Conservation (phyloP, 1,284 basidiomycete species). For the Entoloma clypeatum region DNA sequence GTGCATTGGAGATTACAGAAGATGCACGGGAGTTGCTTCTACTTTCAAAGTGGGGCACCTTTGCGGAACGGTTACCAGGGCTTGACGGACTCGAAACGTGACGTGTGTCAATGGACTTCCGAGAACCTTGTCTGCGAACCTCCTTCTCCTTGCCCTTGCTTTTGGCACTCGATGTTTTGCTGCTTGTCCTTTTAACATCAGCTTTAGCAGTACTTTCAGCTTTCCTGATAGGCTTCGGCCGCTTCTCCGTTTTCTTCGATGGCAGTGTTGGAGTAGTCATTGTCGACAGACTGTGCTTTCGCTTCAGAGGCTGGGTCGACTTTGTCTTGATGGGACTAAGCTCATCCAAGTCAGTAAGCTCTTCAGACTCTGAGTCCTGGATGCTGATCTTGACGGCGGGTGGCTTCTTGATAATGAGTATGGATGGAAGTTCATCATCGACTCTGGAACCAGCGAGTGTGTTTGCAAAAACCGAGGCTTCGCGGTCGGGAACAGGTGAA, state of each 20-base stretch:
- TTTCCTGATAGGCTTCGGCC: constrained; percentile 8
- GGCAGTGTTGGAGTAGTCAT: constrained; percentile 8
- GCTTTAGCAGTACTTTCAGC: constrained; percentile 4
- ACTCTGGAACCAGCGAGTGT: neutral
- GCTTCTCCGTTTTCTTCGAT: constrained; percentile 12
- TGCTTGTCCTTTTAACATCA: neutral
- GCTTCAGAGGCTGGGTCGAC: constrained; percentile 17
- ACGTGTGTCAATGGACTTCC: constrained; percentile 17
- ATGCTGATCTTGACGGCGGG: constrained; percentile 1
- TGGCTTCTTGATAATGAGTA: constrained; percentile 20
- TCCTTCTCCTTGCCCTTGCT: constrained; percentile 26
- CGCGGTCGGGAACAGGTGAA: constrained; percentile 4
- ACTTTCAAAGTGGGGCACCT: constrained; percentile 32
- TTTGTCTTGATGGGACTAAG: constrained; percentile 10
- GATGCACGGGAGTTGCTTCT: constrained; percentile 41
- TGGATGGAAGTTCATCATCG: constrained; percentile 17
- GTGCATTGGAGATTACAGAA: constrained; percentile 41
- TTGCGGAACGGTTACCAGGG: constrained; percentile 35
- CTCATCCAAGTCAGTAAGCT: constrained; percentile 4
- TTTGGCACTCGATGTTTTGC: constrained; percentile 8
- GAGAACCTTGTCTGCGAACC: constrained; percentile 8
- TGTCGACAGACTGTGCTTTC: constrained; percentile 22
- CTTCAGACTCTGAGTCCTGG: neutral
- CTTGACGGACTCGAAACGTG: constrained; percentile 28
- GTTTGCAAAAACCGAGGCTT: neutral